Base-by-base conservation (phyloP, 2,329 filamentous ascomycete genomes). In the Curvularia lunata region DNA sequence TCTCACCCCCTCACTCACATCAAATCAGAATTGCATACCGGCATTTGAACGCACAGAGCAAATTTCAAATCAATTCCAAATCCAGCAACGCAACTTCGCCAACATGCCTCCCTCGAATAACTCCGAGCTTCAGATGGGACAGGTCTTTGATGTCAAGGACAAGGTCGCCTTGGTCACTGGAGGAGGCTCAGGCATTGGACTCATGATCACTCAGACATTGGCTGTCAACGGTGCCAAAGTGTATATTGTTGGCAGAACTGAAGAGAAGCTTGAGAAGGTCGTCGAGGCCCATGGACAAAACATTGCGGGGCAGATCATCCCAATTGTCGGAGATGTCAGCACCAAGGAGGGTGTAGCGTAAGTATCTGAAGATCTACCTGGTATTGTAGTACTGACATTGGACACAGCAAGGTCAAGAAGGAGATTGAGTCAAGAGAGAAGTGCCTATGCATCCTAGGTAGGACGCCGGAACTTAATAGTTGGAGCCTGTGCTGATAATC, bases 191-290 rank as follows among this genome's bases (percentile, higher is more conserved):
- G 80, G 80, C 12, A 82, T 82, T 58, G 80, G 80, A 21, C 62
- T 82, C 55, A 82, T 82, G 80, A 71, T 76, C 40, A 77, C 76
- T 18, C 80, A 82, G 63, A 77, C 79, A 1, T 77, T 82, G 40
- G 77, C 80, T 10, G 79, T 81, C 45, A 82, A 82, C 54, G 76
- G 77, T 9, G 75, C 74, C 2, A 82, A 82, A 66, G 80, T 82
- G 23, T 82, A 83, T 67, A 81, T 82, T 61, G 75, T 78, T 19
- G 80, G 81, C 40, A 76, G 80, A 21, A 80, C 78, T 9, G 67
- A 78, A 54, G 79, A 82, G 59, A 82, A 82, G 72, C 76, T 82
- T 12, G 76, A 81, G 16, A 74, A 69, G n/a, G 80, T 82, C 6
- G 79, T 71, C 10, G 73, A 80, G 60, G 74, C 70, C 13, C 78